These are phyloP conservation scores for Rosa hybrid DNA, from an alignment of 331 rosid genomes.

Conservation along the genomic window DNA sequence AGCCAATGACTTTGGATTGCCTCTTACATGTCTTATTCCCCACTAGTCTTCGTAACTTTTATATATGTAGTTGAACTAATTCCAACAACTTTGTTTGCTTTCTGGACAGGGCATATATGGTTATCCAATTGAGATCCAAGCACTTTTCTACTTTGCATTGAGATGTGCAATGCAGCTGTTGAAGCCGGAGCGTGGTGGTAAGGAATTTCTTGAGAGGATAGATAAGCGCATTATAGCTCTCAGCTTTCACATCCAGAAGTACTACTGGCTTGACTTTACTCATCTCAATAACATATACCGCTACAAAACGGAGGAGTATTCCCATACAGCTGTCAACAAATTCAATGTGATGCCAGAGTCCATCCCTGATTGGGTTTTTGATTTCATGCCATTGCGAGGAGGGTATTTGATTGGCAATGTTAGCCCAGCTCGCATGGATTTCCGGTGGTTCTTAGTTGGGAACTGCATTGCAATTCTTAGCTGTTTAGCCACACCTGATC, in stretches of 20 bases:
- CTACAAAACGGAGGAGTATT: constrained; percentile 37
- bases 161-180: constrained; percentile 68
- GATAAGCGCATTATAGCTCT: constrained; percentile 43
- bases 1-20: background rate
- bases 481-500: constrained; percentile 61
- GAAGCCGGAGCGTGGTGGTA: constrained; percentile 64
- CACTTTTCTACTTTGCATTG: constrained; percentile 79
- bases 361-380: constrained; percentile 36
- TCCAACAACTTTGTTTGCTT: constrained; percentile 18
- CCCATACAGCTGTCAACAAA: constrained; percentile 28
- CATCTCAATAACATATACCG: constrained; percentile 31
- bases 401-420: constrained; percentile 43
- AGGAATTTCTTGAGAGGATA: constrained; percentile 58
- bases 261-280: constrained; percentile 32
- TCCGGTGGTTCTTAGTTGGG: constrained; percentile 71
- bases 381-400: constrained; percentile 33
- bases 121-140: constrained; percentile 79
- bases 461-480: constrained; percentile 73
- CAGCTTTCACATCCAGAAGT: constrained; percentile 26
- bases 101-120: constrained; percentile 73
- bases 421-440: constrained; percentile 41
- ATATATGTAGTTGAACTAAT: background rate
- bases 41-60: background rate
- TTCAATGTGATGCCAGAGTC: constrained; percentile 37
- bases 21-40: background rate